Base-by-base conservation (phyloP, 2,329 filamentous ascomycete species). In the Cladosporium phlei region DNA sequence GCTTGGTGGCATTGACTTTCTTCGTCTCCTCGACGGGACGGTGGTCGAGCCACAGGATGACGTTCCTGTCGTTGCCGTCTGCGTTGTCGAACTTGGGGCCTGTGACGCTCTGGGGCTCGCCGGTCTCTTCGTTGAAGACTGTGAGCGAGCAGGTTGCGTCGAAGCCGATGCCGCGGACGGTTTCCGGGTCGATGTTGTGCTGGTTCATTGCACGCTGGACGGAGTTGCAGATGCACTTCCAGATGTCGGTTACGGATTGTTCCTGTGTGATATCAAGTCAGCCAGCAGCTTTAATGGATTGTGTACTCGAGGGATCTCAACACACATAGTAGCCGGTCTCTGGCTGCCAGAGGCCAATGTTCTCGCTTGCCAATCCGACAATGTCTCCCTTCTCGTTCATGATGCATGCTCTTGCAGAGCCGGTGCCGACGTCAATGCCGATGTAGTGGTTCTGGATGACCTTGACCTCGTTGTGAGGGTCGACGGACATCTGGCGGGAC, bases 131-230 rank as follows among this genome's bases (percentile, higher is more conserved):
- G 46, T 83, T 78, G 70, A 98, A 95, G 57, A 97, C 90, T 24
- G 90, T 80, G 21, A 98, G 80, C 14, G 93, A 98, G 75, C 93
- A 98, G n/a, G 93, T 98, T 17, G 93, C 93, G 66, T 98, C 93
- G 67, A 98, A 97, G 44, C 93, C 93, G 60, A 98, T 88, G 49
- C 93, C 93, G 57, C 85, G 85, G 59, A 98, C 85, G 27, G 79
- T 82, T 52, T 72, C 73, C 4, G 83, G 78, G 59, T 91, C 82
- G 56, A 95, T 83, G 57, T 83, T 83, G 56, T 91, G 86, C 66
- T 95, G 85, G 62, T 77, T 78, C 59, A 97, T 78, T 34, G 90
- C 88, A 43, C 83, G 79, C 60, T 89, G 85, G 28, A 96, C 88
- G 32, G 88, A 93, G 51, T 81, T 78, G 72, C 90, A 95, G 65